These are phyloP conservation scores for Sclerotinia borealis DNA, from an alignment of 2,329 filamentous ascomycete genomes.

Conservation along the genomic window DNA sequence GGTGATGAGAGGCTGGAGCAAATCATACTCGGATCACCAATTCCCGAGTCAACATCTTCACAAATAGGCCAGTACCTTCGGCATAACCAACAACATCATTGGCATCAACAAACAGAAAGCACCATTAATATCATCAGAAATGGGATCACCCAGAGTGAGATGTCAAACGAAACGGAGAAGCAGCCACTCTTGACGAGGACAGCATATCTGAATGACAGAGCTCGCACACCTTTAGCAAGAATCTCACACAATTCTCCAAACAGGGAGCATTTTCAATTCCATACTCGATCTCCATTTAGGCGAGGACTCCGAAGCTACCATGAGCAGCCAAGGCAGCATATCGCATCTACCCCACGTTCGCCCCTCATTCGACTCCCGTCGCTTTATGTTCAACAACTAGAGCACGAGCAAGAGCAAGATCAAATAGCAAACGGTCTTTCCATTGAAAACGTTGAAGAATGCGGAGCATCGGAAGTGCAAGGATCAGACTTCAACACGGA, in stretches of 20 bases:
- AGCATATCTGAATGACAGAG: neutral
- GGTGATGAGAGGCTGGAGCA: neutral
- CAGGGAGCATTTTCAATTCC: neutral
- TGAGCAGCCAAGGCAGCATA: neutral
- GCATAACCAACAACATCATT: neutral
- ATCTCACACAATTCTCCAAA: neutral
- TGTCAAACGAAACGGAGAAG: no score
- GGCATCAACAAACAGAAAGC: neutral
- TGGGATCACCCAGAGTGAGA: neutral
- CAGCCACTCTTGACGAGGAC: neutral
- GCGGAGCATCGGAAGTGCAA: neutral
- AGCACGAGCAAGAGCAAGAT: neutral
- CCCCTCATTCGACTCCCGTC: neutral
- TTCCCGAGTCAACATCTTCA: neutral
- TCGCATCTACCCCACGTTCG: neutral
- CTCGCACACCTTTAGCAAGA: no score
- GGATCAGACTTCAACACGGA: neutral
- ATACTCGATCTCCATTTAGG: no score
- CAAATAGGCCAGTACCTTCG: neutral
- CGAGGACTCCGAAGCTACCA: neutral
- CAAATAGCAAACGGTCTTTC: neutral
- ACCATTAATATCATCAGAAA: neutral
- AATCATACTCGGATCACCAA: neutral
- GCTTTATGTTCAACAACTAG: neutral
- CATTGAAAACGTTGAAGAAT: neutral